phyloP scores from a whole-genome alignment of 208 protist species.

The Phytomonas sp. region DNA sequence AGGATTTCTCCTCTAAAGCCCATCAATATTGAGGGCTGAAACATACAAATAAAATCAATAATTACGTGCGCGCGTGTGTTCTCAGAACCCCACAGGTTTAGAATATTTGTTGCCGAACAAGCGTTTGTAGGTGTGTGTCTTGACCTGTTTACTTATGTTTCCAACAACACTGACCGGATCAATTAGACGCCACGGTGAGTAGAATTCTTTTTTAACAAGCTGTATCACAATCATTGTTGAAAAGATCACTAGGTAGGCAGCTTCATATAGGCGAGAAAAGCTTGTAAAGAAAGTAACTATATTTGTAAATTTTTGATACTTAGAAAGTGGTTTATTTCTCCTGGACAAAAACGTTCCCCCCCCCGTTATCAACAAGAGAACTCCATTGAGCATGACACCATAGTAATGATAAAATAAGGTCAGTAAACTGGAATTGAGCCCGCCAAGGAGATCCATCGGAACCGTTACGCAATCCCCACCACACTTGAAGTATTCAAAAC shows the following conservation, averaged over 20 bases:
- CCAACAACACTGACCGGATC: constrained; percentile 72
- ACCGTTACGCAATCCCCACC: constrained; percentile 81
- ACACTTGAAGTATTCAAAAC: constrained; percentile 86
- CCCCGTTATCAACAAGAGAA: constrained; percentile 31
- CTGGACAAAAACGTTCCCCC: not conserved
- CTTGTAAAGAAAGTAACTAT: constrained; percentile 46
- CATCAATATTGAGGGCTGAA: constrained; percentile 8
- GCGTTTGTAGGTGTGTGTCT: constrained; percentile 41
- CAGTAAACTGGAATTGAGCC: constrained; percentile 50
- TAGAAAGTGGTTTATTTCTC: constrained; percentile 5
- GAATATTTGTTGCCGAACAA: constrained; percentile 50
- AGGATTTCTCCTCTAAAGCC: not conserved
- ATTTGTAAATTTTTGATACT: constrained; percentile 36
- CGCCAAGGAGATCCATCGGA: constrained; percentile 82
- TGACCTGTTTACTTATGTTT: constrained; percentile 46
- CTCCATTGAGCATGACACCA: constrained; percentile 63
- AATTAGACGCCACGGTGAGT: constrained; percentile 69
- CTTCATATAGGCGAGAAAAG: constrained; percentile 39
- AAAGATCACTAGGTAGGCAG: constrained; percentile 45
- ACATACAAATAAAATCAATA: constrained; percentile 5
- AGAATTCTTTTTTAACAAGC: constrained; percentile 69
- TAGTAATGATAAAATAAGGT: constrained; percentile 85
- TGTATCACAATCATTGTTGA: constrained; percentile 46
- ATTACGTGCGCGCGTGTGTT: not conserved
- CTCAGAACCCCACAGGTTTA: constrained; percentile 74